Evolutionary conservation across 1,284 basidiomycete genomes (phyloP).

Genomic region (Cutaneotrichosporon dermatis): DNA sequence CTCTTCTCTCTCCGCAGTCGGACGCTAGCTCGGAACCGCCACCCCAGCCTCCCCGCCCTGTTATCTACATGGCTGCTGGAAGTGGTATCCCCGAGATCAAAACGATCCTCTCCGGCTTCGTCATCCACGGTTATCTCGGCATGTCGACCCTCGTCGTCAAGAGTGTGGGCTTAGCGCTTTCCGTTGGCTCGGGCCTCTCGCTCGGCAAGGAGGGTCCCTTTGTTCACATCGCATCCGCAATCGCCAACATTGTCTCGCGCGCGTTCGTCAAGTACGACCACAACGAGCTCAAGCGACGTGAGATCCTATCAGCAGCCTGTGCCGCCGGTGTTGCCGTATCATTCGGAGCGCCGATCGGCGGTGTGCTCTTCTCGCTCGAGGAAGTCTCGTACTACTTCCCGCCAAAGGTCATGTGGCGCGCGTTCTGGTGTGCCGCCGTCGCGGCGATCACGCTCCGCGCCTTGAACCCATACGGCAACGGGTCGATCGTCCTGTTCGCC

Average conservation of each 20-base stretch:
- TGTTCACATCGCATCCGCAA: constrained; percentile 90
- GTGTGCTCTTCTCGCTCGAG: constrained; percentile 85
- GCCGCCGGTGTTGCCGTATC: constrained; percentile 60
- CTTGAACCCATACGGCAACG: constrained; percentile 79
- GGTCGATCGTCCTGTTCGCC: constrained; percentile 51
- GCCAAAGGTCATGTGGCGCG: constrained; percentile 85
- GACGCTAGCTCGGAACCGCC: not conserved
- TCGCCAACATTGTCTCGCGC: constrained; percentile 90
- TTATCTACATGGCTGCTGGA: constrained; percentile 87
- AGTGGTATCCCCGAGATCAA: constrained; percentile 97
- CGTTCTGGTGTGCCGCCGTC: constrained; percentile 93
- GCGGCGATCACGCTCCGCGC: constrained; percentile 82
- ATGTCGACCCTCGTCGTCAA: constrained; percentile 87
- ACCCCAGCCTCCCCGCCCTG: constrained; percentile 54
- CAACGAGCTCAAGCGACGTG: constrained; percentile 92
- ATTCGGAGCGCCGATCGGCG: constrained; percentile 88
- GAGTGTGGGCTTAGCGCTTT: constrained; percentile 78
- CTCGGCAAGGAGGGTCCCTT: constrained; percentile 94
- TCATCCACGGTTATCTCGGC: constrained; percentile 95
- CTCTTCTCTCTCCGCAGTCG: constrained; percentile 15
- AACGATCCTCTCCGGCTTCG: constrained; percentile 91
- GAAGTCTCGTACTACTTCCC: constrained; percentile 96
- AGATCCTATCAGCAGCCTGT: constrained; percentile 85
- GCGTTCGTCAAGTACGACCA: constrained; percentile 83
- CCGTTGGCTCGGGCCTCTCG: constrained; percentile 83